Evolutionary conservation across 371 early-diverging fungal species (phyloP).

Genomic region (Homolaphlyctis polyrhiza): DNA sequence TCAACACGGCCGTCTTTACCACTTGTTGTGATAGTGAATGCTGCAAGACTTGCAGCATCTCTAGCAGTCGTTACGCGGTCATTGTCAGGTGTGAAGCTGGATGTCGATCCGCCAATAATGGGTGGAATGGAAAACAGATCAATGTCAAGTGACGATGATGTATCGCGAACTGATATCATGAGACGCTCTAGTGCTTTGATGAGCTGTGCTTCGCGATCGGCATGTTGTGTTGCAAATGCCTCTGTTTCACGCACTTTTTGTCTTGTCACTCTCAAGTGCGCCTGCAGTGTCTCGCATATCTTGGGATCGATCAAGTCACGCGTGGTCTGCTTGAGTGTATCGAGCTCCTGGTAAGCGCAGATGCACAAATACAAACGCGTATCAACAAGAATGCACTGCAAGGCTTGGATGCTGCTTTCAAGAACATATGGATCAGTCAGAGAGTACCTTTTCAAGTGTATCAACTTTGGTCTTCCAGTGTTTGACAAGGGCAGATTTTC

Average conservation of each 20-base stretch:
- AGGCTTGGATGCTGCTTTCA: background rate
- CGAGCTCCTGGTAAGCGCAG: background rate
- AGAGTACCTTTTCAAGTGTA: conserved; percentile 1
- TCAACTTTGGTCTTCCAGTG: background rate
- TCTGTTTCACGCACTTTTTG: background rate
- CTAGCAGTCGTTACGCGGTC: too few relatives aligned
- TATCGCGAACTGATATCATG: background rate
- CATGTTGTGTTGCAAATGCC: background rate
- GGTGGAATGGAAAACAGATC: background rate
- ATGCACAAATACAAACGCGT: background rate
- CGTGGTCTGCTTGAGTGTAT: background rate
- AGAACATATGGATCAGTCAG: too few relatives aligned
- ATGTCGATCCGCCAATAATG: background rate
- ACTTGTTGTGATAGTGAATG: too few relatives aligned
- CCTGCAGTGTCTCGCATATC: background rate
- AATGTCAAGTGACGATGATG: background rate
- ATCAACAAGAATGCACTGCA: background rate
- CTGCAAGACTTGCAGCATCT: too few relatives aligned
- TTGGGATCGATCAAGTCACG: background rate
- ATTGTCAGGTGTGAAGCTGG: too few relatives aligned
- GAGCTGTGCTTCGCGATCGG: background rate
- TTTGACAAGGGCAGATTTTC: background rate
- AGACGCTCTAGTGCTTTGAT: background rate
- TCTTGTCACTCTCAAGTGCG: background rate
- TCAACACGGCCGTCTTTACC: too few relatives aligned